Base-by-base conservation (phyloP, 2,329 filamentous ascomycete genomes). In the Cadophora gregata region DNA sequence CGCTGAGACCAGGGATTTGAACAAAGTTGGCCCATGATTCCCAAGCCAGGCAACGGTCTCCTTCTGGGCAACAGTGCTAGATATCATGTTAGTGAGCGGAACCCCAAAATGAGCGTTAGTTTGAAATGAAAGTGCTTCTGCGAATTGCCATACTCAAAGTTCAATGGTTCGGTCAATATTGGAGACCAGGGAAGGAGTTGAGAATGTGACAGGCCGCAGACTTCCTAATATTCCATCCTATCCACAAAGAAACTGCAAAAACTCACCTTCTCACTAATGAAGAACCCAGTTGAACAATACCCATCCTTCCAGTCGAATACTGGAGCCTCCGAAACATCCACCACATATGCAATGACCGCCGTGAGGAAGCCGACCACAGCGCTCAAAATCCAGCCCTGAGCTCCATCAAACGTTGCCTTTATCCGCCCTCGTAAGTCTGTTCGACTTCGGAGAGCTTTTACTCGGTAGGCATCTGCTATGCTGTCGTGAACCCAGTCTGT, bases 401-500 rank as follows among this genome's bases (percentile, higher is more conserved):
- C 89, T 59, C 92, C 91, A 76, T 99, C 96, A 67, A 96, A 92
- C 75, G 91, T 85, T 1, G 92, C 86, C 55, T 87, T 82, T 16
- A 97, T 72, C 58, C 91, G 89, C n/a, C 95, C 95, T 77, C 90
- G 89, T 68, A 97, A 85, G 79, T 95, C 96, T 77, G 91, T 96
- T 59, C 93, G 86, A 74, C 86, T 89, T 59, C 93, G 88, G 47
- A 99, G 84, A 62, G 89, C 89, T 78, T 96, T 96, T 59, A 96
- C 88, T 29, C 96, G 91, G 74, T 93, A 93, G 10, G 94, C 93
- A 79, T 98, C 96, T 75, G 93, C 93, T 72, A 99, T 97, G 78
- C 91, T 94, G 79, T 99, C 96, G 77, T 97, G 95, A 0, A 99
- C 94, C 96, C 96, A 99, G 78, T 99, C 95, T 64, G 93, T 97